These are phyloP conservation scores for Fusarium tricinctum DNA, from an alignment of 2,329 filamentous ascomycete species.

Conservation along the genomic window DNA sequence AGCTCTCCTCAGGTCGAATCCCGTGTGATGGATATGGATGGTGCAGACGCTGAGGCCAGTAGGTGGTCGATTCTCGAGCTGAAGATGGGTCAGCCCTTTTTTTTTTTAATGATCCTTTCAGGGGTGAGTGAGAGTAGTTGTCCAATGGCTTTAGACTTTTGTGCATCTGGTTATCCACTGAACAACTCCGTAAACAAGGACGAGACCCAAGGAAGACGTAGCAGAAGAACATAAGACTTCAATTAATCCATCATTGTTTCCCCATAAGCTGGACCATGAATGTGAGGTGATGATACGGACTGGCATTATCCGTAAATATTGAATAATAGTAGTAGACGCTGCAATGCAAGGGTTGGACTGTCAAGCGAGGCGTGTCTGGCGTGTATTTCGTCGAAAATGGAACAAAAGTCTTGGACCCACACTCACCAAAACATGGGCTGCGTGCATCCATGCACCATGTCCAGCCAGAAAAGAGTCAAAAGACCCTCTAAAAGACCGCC, in stretches of 20 bases:
- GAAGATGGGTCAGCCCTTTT: slow-evolving; percentile 25
- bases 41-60: slow-evolving; percentile 32
- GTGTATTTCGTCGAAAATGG: slow-evolving; percentile 21
- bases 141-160: background rate
- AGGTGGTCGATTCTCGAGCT: slow-evolving; percentile 30
- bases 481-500: background rate
- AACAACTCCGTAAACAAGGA: too few relatives aligned
- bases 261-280: slow-evolving; percentile 27
- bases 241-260: slow-evolving; percentile 8
- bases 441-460: too few relatives aligned
- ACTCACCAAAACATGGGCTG: slow-evolving; percentile 3
- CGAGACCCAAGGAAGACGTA: too few relatives aligned
- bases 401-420: slow-evolving; percentile 16
- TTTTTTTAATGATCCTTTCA: slow-evolving; percentile 23
- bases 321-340: background rate
- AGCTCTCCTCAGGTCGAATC: slow-evolving; percentile 9
- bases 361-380: slow-evolving; percentile 29
- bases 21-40: background rate
- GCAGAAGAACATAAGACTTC: background rate
- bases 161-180: too few relatives aligned
- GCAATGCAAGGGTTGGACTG: slow-evolving; percentile 34
- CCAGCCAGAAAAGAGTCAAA: too few relatives aligned
- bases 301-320: too few relatives aligned
- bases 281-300: background rate
- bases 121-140: slow-evolving; percentile 8